Evolutionary conservation across 805 yeast species (phyloP), one percentile per base, ranked within the genome.

Genomic region (Starmerella roubikii): DNA sequence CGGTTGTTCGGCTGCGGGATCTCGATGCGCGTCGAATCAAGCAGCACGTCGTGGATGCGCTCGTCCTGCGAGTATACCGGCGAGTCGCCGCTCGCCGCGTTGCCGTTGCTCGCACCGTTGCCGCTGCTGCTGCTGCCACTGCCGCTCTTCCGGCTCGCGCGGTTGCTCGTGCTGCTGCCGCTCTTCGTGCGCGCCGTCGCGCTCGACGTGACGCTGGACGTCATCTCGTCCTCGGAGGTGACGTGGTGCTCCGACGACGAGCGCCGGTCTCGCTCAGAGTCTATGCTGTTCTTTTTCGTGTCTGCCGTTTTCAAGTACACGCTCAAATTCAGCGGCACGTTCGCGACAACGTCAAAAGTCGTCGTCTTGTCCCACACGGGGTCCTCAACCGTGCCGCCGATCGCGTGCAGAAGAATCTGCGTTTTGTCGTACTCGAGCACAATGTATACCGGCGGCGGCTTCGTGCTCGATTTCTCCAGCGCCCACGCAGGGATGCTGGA

Each of bases 401-500:
- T 73, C 2, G 97, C 91, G 49, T 85, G 93, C 36, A 88, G 75
- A 13, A 85, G 71, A 47, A 91, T 78, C 48, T 86, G 91, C 36
- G 88, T 84, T 60, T 91, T 91, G 61, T 91, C 99, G 56, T 85
- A 88, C 60, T 91, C 99, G 32, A 91, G 68, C 2, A 94, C 84
- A 53, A 86, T 70, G 58, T 82, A 83, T 28, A 91, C 69, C 43
- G 93, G 68, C 15, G 91, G 72, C 49, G 74, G 74, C 45, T 51
- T 45, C 26, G 69, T 61, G 37, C 66, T 66, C 48, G 75, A 54
- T 23, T 70, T 69, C 13, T 52, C 55, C 35, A 43, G 35, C 6
- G 49, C 49, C 53, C 54, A 51, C n/a, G 39, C 18, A 3, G 55
- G 55, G 20, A 52, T 33, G 20, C 17, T 28, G n/a, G 26, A 19